Evolutionary conservation across 495 filamentous ascomycete species (phyloP).

Genomic region (Penicillium diatomitis): DNA sequence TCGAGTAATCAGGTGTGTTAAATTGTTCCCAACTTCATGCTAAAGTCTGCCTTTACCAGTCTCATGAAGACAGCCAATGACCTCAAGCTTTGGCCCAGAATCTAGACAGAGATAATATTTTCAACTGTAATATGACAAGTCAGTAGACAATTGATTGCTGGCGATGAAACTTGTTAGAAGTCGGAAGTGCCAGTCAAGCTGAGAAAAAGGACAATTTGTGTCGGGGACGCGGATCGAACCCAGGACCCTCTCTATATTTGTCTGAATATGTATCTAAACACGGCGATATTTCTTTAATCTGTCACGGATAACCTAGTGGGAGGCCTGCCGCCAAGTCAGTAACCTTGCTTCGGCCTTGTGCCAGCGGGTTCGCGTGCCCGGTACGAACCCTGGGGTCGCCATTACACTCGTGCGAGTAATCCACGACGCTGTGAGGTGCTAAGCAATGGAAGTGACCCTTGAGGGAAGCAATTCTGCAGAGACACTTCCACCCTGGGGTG

Average conservation of each 20-base stretch:
- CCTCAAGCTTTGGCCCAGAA: too few relatives aligned
- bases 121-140: too few relatives aligned
- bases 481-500: slow-evolving; percentile 49
- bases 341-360: slow-evolving; percentile 32
- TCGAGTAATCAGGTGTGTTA: too few relatives aligned
- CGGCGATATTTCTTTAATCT: slow-evolving; percentile 20
- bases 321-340: slow-evolving; percentile 32
- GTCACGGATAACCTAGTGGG: slow-evolving; percentile 41
- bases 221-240: neutral
- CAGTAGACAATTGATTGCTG: too few relatives aligned
- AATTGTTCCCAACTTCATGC: too few relatives aligned
- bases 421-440: slow-evolving; percentile 47
- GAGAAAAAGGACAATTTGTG: neutral
- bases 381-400: slow-evolving; percentile 53
- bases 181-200: too few relatives aligned
- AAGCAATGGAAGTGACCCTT: slow-evolving; percentile 55
- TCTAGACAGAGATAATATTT: too few relatives aligned
- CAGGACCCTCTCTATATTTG: too few relatives aligned
- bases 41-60: too few relatives aligned
- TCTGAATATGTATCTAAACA: too few relatives aligned
- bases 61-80: too few relatives aligned
- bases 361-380: slow-evolving; percentile 45
- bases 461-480: slow-evolving; percentile 62
- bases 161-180: too few relatives aligned
- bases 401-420: slow-evolving; percentile 52